Percentiles rank a stretch among this genome's conserved stretches.
Evolutionary conservation across 306 rosid species (phyloP).

Genomic region (Gynostemma pentaphyllum): DNA sequence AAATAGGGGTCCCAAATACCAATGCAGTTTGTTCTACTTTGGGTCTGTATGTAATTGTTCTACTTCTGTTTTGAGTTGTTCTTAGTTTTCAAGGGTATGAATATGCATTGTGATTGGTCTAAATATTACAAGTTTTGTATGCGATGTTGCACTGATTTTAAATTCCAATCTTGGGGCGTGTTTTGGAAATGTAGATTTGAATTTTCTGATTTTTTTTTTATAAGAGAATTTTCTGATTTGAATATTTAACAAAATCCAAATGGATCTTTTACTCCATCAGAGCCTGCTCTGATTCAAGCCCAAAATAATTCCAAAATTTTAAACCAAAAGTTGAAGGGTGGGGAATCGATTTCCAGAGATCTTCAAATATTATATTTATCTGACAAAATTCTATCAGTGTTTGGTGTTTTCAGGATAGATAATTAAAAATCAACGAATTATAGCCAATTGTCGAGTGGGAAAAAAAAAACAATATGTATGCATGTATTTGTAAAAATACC

Average conservation of each 20-base stretch:
- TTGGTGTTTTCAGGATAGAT: not conserved
- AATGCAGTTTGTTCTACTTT: not conserved
- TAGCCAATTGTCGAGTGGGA: not conserved
- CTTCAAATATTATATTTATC: no score
- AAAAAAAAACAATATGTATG: no score
- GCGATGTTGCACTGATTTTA: not conserved
- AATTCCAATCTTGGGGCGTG: not conserved
- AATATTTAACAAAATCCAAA: not conserved
- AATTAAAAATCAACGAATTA: not conserved
- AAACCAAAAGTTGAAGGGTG: no score
- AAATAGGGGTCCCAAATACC: not conserved
- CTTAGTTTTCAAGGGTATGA: not conserved
- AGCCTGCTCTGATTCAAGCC: no score
- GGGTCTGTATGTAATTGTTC: not conserved
- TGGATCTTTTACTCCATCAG: no score
- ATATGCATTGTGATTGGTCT: not conserved
- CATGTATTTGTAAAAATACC: no score
- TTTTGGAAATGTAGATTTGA: not conserved
- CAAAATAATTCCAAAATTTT: no score
- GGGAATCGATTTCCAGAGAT: no score
- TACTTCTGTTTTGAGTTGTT: not conserved
- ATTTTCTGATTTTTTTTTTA: not conserved
- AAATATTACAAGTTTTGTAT: not conserved
- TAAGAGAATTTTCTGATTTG: not conserved
- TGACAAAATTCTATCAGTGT: not conserved